A percentile compares a stretch with the other conserved stretches of the same genome.
These are phyloP conservation scores for Trifolium repens DNA, from an alignment of 306 rosid genomes.

Conservation along the genomic window DNA sequence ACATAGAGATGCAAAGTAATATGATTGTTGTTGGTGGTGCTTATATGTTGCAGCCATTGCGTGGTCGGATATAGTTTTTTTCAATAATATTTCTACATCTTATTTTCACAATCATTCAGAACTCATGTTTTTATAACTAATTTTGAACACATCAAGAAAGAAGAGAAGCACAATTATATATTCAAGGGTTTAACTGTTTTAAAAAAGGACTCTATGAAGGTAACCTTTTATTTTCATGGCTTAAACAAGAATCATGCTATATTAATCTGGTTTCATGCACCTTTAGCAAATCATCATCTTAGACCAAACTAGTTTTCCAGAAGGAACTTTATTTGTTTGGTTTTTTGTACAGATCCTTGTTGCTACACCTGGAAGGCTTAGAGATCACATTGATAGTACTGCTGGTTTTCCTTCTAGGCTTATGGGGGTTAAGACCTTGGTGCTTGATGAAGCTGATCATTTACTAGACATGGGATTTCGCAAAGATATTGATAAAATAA, in stretches of 20 bases:
- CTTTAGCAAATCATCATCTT: background rate
- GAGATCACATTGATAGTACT: constrained; percentile 89
- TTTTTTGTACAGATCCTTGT: constrained; percentile 80
- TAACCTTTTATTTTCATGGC: background rate
- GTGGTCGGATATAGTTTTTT: too few species aligned
- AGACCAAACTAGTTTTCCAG: background rate
- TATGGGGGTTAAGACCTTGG: constrained; percentile 92
- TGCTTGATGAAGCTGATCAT: constrained; percentile 99
- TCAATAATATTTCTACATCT: background rate
- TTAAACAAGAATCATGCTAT: background rate
- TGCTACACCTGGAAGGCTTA: constrained; percentile 99
- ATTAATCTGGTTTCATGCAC: constrained; percentile 5
- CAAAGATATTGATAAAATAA: constrained; percentile 85
- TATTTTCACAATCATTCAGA: background rate
- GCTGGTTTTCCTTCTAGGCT: constrained; percentile 91
- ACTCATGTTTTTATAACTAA: constrained; percentile 9
- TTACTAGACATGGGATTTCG: constrained; percentile 98
- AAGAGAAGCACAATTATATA: background rate
- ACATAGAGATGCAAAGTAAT: background rate
- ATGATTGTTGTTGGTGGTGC: constrained; percentile 1
- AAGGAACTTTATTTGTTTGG: constrained; percentile 13
- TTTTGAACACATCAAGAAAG: constrained; percentile 19
- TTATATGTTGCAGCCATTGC: background rate
- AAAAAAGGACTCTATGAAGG: background rate
- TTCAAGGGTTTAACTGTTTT: background rate